A percentile compares a stretch with the other conserved stretches of the same genome.
Evolutionary conservation across 495 filamentous ascomycete species (phyloP).

Genomic region (Baudoinia panamericana): DNA sequence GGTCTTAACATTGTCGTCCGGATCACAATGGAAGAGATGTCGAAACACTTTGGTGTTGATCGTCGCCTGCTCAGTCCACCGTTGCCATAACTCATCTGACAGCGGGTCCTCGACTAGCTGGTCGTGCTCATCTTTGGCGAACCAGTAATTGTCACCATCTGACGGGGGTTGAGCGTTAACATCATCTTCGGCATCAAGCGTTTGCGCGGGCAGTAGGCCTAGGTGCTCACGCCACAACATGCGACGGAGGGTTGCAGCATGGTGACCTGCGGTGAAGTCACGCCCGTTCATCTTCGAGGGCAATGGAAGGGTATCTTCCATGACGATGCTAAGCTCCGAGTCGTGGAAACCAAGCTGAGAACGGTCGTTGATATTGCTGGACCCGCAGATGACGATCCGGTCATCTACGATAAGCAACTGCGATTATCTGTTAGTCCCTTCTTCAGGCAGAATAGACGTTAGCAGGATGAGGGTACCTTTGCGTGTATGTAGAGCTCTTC

Average conservation of each 20-base stretch:
- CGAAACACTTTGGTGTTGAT: conserved; percentile 76
- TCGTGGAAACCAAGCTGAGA: conserved; percentile 85
- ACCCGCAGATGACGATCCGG: conserved; percentile 67
- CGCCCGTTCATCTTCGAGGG: conserved; percentile 65
- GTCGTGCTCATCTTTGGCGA: conserved; percentile 49
- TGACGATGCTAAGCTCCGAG: conserved; percentile 81
- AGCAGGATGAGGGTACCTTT: too few species aligned
- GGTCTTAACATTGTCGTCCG: conserved; percentile 74
- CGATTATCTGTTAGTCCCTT: background rate
- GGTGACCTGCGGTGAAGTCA: conserved; percentile 57
- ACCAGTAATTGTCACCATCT: conserved; percentile 52
- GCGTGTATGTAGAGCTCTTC: conserved; percentile 91
- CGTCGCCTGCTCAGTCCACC: conserved; percentile 65
- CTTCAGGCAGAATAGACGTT: too few species aligned
- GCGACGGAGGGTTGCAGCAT: conserved; percentile 68
- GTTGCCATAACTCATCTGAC: conserved; percentile 66
- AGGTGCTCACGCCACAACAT: conserved; percentile 90
- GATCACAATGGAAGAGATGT: conserved; percentile 82
- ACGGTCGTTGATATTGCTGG: conserved; percentile 85
- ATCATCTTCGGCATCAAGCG: conserved; percentile 54
- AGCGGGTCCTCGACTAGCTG: conserved; percentile 75
- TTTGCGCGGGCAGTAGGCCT: conserved; percentile 64
- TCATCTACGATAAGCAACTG: conserved; percentile 69
- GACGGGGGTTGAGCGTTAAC: conserved; percentile 73
- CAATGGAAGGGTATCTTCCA: conserved; percentile 71